Conservation (phyloP, 345 rosid genomes). For the Syzygium jambos region DNA sequence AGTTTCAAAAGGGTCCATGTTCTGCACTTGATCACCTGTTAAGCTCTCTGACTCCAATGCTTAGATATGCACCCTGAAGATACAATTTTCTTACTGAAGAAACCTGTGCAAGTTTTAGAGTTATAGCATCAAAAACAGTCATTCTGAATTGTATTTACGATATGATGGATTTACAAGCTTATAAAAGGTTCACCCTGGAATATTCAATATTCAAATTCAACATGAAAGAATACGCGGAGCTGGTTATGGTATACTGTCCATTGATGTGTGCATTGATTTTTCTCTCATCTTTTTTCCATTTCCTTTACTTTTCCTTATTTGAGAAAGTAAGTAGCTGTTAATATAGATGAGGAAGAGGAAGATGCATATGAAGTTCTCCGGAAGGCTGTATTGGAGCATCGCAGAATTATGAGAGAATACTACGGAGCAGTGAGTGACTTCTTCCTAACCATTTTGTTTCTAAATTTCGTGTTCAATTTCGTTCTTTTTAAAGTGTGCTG, state of each 20-base stretch:
- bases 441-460: not conserved
- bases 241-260: not conserved
- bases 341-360: constrained; percentile 25
- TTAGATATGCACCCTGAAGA: not conserved
- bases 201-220: not conserved
- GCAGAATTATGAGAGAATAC: constrained; percentile 46
- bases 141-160: not conserved
- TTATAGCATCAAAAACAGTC: not conserved
- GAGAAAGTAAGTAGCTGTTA: not conserved
- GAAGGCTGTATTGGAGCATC: constrained; percentile 42
- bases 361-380: constrained; percentile 42
- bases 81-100: not conserved
- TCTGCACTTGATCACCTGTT: not conserved
- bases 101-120: not conserved
- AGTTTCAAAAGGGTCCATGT: not conserved
- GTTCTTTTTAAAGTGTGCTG: not conserved
- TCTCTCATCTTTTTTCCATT: not conserved
- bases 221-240: not conserved
- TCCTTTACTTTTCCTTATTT: not conserved
- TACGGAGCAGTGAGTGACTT: constrained; percentile 34
- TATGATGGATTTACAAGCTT: not conserved
- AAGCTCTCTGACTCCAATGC: not conserved
- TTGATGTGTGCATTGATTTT: not conserved
- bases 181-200: not conserved
- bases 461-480: not conserved